Evolutionary conservation across 1,284 basidiomycete species (phyloP), one percentile per base, ranked within the genome.

Genomic region (Ganoderma leucocontextum): DNA sequence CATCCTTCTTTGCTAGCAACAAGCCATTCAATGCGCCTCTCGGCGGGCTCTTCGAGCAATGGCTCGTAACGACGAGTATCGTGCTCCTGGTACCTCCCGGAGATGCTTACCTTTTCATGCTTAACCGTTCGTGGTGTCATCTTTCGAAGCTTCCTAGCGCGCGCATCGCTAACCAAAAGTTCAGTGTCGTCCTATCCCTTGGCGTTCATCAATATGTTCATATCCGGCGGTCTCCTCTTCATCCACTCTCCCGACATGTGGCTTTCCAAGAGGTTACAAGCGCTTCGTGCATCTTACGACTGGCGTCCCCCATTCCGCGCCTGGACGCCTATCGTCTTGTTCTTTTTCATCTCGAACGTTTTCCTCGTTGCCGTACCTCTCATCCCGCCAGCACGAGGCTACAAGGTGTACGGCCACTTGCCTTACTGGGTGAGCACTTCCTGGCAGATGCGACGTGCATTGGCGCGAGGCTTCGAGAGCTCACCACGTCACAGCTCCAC

Each of bases 221-320:
- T 91, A 15, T 86, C 89, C 0, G 81, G 84, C 1, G 91, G 90
- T 0, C 79, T 92, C 1, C 77, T 92, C 25, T 80, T 89, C 36
- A 79, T 92, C 19, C 84, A 89, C 75, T 83, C 84, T 0, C 80
- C 80, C n/a, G 75, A 79, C 72, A 44, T 62, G 47, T 39, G 60
- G 53, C 57, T 70, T 3, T 59, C 71, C n/a, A 65, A 65, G 49
- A 35, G 33, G 13, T 44, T 70, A 19, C 60, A 61, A 22, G 33
- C 65, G 59, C 55, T 71, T 61, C 71, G 65, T 33, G 53, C 68
- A 42, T 66, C 75, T 0, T 87, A 85, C 77, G 77, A 80, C 2
- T 92, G 91, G 91, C 76, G 83, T 25, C 89, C 91, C 8, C 90
- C 91, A 0, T 92, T 88, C 79, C 83, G 79, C 61, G 84, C 89